Conservation (phyloP, 176 grass and related monocot genomes). For the Juncus effusus region DNA sequence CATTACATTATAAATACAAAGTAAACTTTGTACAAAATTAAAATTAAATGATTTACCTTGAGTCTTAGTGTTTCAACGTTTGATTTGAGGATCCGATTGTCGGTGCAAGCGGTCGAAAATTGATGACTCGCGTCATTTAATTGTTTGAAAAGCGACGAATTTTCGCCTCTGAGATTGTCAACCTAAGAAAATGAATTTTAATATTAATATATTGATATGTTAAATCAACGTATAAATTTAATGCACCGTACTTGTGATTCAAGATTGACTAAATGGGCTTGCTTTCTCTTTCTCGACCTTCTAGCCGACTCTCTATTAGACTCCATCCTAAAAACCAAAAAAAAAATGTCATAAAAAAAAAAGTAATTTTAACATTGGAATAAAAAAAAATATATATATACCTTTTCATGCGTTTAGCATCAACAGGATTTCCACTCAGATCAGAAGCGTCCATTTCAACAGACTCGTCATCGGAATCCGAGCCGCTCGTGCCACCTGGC, state of each 20-base stretch:
- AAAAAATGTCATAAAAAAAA: constrained; percentile 9
- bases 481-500: constrained; percentile 60
- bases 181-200: constrained; percentile 33
- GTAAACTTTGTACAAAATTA: not conserved
- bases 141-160: constrained; percentile 53
- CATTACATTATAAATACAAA: not conserved
- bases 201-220: not conserved
- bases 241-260: constrained; percentile 59
- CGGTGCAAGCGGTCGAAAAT: constrained; percentile 57
- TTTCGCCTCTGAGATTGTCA: constrained; percentile 61
- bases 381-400: constrained; percentile 22
- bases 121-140: constrained; percentile 60
- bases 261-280: constrained; percentile 76
- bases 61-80: constrained; percentile 68
- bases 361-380: not conserved
- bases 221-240: not conserved
- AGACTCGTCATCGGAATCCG: constrained; percentile 67
- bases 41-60: constrained; percentile 44
- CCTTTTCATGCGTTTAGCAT: constrained; percentile 80
- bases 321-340: constrained; percentile 57
- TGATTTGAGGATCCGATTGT: constrained; percentile 85
- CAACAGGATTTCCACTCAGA: constrained; percentile 46
- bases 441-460: constrained; percentile 60
- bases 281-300: constrained; percentile 91
- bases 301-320: constrained; percentile 93